Evolutionary conservation across 371 early-diverging fungal genomes (phyloP).

Genomic region (Mortierella sp.): DNA sequence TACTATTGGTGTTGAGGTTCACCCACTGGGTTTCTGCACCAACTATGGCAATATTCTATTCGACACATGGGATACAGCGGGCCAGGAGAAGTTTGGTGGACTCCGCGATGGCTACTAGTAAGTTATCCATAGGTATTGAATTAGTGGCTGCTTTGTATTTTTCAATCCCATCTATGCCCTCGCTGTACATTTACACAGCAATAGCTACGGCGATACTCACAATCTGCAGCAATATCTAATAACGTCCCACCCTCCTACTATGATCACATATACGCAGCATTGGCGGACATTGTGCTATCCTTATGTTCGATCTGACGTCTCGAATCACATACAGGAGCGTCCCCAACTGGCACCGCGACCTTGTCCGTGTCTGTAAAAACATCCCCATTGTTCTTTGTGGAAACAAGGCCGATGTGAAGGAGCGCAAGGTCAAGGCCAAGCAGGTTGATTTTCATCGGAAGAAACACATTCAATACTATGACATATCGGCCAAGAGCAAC

Average conservation of each 20-base stretch:
- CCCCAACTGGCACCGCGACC: conserved; percentile 99
- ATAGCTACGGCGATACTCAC: neutral
- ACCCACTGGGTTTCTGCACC: conserved; percentile 97
- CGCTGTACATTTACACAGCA: neutral
- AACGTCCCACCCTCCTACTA: neutral
- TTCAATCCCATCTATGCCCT: neutral
- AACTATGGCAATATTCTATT: conserved; percentile 97
- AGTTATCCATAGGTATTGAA: conserved; percentile 34
- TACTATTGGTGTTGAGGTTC: conserved; percentile 99
- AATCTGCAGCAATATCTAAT: neutral
- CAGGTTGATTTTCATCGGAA: conserved; percentile 99
- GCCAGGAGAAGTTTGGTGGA: conserved; percentile 99
- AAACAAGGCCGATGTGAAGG: conserved; percentile 99
- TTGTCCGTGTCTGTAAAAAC: conserved; percentile 99
- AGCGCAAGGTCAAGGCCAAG: conserved; percentile 99
- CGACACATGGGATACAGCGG: conserved; percentile 99
- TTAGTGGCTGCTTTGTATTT: neutral
- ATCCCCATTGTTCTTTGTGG: conserved; percentile 99
- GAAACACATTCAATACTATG: conserved; percentile 99
- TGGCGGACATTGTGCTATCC: conserved; percentile 99
- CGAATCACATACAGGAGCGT: conserved; percentile 99
- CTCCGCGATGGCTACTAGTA: conserved; percentile 99
- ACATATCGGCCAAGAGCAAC: conserved; percentile 99
- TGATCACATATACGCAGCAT: conserved; percentile 70
- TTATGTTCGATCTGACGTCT: conserved; percentile 99